Evolutionary conservation across 345 rosid genomes (phyloP).

Genomic region (Salix purpurea): DNA sequence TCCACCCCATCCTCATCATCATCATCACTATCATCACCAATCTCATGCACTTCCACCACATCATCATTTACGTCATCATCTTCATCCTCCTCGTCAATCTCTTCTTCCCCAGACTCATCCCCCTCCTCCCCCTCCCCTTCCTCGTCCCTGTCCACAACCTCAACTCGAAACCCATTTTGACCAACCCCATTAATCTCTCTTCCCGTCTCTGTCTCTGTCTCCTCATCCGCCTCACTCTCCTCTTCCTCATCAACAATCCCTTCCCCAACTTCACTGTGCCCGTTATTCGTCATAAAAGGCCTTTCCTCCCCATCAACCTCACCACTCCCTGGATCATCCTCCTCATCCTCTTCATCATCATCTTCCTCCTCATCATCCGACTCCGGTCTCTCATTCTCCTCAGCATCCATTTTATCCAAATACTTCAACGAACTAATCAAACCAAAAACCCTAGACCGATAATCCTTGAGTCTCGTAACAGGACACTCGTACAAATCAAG

Average conservation of each 20-base stretch:
- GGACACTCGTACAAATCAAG: slow-evolving; percentile 84
- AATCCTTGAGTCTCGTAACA: slow-evolving; percentile 67
- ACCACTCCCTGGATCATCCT: slow-evolving; percentile 67
- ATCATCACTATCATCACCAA: slow-evolving; percentile 42
- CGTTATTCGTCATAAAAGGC: slow-evolving; percentile 41
- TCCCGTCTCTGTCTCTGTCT: slow-evolving; percentile 40
- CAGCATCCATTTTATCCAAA: slow-evolving; percentile 77
- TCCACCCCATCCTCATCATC: slow-evolving; percentile 46
- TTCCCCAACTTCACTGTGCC: slow-evolving; percentile 46
- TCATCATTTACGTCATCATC: slow-evolving; percentile 26
- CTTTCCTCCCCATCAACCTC: slow-evolving; percentile 64
- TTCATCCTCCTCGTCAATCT: slow-evolving; percentile 15
- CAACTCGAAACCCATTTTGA: slow-evolving; percentile 46
- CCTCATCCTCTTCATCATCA: slow-evolving; percentile 58
- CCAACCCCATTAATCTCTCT: slow-evolving; percentile 28
- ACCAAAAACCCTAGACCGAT: slow-evolving; percentile 74
- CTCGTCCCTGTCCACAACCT: slow-evolving; percentile 13
- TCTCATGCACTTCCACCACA: slow-evolving; percentile 32
- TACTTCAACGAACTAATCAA: slow-evolving; percentile 66
- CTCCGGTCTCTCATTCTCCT: slow-evolving; percentile 75
- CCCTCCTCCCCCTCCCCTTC: slow-evolving; percentile 25
- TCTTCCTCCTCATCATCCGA: slow-evolving; percentile 70
- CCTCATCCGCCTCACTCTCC: slow-evolving; percentile 71
- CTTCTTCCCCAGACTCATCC: slow-evolving; percentile 15
- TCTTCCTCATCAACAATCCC: slow-evolving; percentile 62